These are phyloP conservation scores for Dentipellis sp. DNA, from an alignment of 768 basidiomycete species.

Conservation along the genomic window DNA sequence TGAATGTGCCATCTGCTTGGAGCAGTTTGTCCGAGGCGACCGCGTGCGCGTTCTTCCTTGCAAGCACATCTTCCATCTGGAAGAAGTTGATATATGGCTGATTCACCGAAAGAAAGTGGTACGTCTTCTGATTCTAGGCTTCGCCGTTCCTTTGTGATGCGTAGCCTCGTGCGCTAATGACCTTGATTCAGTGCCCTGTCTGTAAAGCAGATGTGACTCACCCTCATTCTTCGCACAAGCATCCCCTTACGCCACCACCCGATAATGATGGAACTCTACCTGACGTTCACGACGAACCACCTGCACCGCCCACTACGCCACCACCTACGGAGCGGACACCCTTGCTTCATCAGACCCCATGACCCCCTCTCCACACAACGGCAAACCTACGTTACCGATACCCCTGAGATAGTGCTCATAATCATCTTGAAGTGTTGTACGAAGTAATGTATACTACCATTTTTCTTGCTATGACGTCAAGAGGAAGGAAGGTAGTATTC, in stretches of 20 bases:
- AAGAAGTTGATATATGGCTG: constrained; percentile 90
- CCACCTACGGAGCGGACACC: constrained; percentile 2
- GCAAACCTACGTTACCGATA: neutral
- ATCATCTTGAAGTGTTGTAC: neutral
- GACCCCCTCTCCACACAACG: neutral
- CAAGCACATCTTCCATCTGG: constrained; percentile 89
- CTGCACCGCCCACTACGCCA: constrained; percentile 2
- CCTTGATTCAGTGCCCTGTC: constrained; percentile 61
- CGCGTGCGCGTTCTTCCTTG: constrained; percentile 88
- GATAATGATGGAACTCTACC: neutral
- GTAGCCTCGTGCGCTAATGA: neutral
- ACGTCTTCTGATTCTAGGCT: constrained; percentile 21
- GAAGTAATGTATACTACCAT: too few relatives aligned
- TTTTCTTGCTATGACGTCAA: too few relatives aligned
- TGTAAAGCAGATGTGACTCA: constrained; percentile 91
- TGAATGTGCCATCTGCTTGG: constrained; percentile 93
- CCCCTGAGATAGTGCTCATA: neutral
- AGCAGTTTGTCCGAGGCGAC: constrained; percentile 79
- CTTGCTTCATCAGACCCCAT: neutral
- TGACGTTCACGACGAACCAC: neutral
- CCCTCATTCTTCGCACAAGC: constrained; percentile 19
- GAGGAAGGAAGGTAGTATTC: too few relatives aligned
- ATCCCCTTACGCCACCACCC: neutral
- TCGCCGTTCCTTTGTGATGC: constrained; percentile 6
- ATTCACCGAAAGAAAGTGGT: constrained; percentile 90